Evolutionary conservation across 371 early-diverging fungal genomes (phyloP).

Genomic region (Haplosporangium sp.): DNA sequence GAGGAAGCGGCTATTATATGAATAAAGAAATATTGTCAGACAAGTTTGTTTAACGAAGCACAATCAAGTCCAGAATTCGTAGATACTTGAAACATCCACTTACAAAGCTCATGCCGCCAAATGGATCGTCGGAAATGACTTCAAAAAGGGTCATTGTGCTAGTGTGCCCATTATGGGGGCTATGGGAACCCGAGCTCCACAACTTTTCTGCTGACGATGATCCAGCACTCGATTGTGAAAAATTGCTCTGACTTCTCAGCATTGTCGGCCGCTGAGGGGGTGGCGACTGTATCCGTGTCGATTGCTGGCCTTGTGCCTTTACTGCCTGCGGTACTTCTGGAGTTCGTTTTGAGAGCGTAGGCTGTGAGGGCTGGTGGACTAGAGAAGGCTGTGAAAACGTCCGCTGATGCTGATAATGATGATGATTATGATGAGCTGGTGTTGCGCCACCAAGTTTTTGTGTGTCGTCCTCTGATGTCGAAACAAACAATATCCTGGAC

Average conservation of each 20-base stretch:
- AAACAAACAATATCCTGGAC: neutral
- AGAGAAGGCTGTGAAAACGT: no score
- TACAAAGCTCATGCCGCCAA: constrained; percentile 34
- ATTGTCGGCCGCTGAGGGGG: no score
- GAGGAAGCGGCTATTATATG: constrained; percentile 5
- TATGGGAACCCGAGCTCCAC: no score
- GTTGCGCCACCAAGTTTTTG: neutral
- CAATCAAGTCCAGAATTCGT: no score
- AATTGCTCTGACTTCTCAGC: neutral
- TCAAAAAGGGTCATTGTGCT: constrained; percentile 18
- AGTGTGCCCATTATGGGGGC: neutral
- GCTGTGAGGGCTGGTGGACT: no score
- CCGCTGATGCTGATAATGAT: neutral
- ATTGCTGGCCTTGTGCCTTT: no score
- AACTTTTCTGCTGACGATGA: constrained; percentile 2
- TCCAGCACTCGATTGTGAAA: neutral
- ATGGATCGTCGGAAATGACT: constrained; percentile 31
- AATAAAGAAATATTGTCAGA: neutral
- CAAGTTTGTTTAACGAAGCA: neutral
- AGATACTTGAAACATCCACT: constrained; percentile 1
- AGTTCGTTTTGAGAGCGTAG: no score
- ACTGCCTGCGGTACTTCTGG: no score
- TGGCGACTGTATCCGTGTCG: no score
- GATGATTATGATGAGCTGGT: no score
- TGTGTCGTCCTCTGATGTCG: neutral